Evolutionary conservation across 495 filamentous ascomycete genomes (phyloP).

Genomic region (Annulohypoxylon maeteangense): DNA sequence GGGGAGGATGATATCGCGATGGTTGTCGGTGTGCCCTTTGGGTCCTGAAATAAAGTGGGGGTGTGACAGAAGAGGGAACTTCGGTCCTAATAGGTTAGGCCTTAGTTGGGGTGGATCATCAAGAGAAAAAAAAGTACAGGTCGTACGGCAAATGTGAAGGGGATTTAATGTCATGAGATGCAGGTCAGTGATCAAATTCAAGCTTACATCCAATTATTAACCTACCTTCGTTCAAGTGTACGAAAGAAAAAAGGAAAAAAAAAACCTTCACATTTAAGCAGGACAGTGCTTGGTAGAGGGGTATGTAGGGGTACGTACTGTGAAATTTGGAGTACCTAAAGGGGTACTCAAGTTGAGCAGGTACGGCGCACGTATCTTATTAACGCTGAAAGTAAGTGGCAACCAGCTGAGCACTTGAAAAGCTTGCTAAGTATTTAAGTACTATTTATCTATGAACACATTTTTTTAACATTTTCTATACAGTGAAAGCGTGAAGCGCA

Average conservation of each 20-base stretch:
- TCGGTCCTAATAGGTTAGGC: slow-evolving; percentile 26
- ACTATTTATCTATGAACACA: neutral
- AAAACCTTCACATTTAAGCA: neutral
- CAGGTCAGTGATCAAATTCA: slow-evolving; percentile 22
- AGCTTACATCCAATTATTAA: slow-evolving; percentile 14
- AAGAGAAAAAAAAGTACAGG: slow-evolving; percentile 5
- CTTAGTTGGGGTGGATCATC: slow-evolving; percentile 29
- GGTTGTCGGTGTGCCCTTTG: slow-evolving; percentile 44
- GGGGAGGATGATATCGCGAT: slow-evolving; percentile 43
- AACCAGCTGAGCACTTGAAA: neutral
- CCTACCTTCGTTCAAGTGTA: slow-evolving; percentile 10
- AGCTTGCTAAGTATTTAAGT: neutral
- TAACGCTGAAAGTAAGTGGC: neutral
- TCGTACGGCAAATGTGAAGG: slow-evolving; percentile 12
- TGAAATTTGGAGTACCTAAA: neutral
- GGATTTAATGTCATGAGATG: slow-evolving; percentile 26
- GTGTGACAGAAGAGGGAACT: slow-evolving; percentile 33
- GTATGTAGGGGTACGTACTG: neutral
- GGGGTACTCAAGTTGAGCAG: neutral
- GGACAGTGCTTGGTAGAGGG: neutral
- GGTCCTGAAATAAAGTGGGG: slow-evolving; percentile 34
- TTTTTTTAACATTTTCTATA: neutral
- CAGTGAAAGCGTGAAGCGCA: neutral
- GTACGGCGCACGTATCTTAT: neutral
- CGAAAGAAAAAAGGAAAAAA: slow-evolving; percentile 17